phyloP scores from a whole-genome alignment of 2,329 filamentous ascomycete genomes.

The Rhynchosporium secalis region DNA sequence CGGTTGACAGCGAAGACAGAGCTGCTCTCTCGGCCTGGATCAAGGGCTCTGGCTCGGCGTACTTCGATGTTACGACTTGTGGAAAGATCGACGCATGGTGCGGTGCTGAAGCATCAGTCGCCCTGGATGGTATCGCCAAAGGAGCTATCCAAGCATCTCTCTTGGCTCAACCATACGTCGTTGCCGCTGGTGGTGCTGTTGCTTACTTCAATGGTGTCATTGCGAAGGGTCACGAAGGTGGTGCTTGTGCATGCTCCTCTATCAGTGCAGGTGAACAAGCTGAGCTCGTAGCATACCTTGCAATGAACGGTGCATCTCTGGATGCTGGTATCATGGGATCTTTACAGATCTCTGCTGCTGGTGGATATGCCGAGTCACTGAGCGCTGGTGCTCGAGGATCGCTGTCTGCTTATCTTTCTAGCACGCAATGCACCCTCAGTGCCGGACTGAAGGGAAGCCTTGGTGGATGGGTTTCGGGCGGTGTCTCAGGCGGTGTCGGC shows the following conservation, averaged over 20 bases:
- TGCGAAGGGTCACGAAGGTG: neutral
- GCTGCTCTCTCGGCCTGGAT: conserved; percentile 7
- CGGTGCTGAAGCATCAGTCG: neutral
- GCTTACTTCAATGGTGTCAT: conserved; percentile 8
- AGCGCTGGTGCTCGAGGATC: conserved; percentile 7
- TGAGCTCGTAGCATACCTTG: neutral
- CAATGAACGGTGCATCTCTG: neutral
- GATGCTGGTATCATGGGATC: neutral
- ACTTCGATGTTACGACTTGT: neutral
- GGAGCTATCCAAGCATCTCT: neutral
- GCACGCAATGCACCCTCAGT: neutral
- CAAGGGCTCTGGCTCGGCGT: neutral
- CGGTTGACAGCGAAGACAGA: neutral
- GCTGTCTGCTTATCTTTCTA: conserved; percentile 9
- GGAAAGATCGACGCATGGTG: neutral
- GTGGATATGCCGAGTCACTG: conserved; percentile 8
- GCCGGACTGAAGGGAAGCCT: conserved; percentile 3
- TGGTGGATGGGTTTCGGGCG: neutral
- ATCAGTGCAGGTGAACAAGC: neutral
- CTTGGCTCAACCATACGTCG: neutral
- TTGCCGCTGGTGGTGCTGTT: conserved; percentile 3
- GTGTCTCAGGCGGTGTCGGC: neutral
- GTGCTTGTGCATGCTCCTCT: conserved; percentile 6
- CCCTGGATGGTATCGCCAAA: neutral
- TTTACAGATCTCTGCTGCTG: neutral